Evolutionary conservation across 441 rosid species (phyloP), one percentile per base, ranked within the genome.

Genomic region (Eruca vesicaria): DNA sequence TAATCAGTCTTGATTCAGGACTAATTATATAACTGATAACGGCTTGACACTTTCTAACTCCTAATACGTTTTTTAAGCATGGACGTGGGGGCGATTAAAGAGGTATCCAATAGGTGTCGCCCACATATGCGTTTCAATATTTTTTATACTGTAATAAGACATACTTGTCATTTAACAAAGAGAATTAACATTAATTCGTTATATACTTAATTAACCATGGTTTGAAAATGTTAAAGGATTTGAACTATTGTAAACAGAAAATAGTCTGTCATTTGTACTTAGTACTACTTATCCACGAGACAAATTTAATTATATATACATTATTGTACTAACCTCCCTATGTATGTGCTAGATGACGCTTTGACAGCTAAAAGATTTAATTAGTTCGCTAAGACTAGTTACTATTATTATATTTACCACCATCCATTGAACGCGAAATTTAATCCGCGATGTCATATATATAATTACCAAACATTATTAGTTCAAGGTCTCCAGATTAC

Each of bases 11-110:
- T 5, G 65, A 61, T 68, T 50, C n/a, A 16, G 3, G 80, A 58
- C 19, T 58, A 41, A n/a, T 75, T 61, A 23, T 31, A 59, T 48
- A 59, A 66, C 41, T 66, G 36, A 58, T 55, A 63, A 73, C 66
- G 48, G 61, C 15, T 63, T 63, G 81, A 78, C 68, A 77, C 36
- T 48, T 77, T 77, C 80, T 77, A 58, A 63, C 12, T 32, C 50
- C 26, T 12, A 0, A 61, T 41, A 62, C 68, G 14, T 61, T 31
- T 53, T 14, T 14, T 0, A 57, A 68, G 41, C 15, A 68, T 20
- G 52, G 66, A 62, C 81, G 81, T 73, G 81, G 62, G 71, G 33
- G 53, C 74, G 71, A 73, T 48, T 26, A 68, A 35, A 32, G 8
- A 43, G 35, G 55, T 32, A 1, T 63, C 81, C 71, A 78, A 63